These are phyloP conservation scores for Psophocarpus tetragonolobus DNA, from an alignment of 306 rosid genomes.

Conservation along the genomic window DNA sequence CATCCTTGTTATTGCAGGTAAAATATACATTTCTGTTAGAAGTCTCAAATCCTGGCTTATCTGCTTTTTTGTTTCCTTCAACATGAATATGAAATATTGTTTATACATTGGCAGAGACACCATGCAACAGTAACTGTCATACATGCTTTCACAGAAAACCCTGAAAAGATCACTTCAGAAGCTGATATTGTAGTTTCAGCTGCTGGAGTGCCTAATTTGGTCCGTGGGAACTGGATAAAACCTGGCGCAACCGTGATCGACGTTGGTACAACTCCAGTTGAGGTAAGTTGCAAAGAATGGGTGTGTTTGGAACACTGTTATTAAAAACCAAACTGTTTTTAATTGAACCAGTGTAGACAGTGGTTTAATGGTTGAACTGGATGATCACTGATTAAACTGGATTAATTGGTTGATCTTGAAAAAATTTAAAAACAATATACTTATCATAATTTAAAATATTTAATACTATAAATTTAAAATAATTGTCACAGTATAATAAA, in stretches of 20 bases:
- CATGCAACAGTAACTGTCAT: conserved; percentile 86
- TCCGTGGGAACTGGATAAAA: conserved; percentile 91
- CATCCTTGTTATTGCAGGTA: conserved; percentile 90
- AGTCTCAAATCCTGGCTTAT: neutral
- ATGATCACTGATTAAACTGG: no score
- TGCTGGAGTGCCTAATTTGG: conserved; percentile 88
- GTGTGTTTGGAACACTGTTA: no score
- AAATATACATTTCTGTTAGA: neutral
- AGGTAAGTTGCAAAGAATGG: conserved; percentile 63
- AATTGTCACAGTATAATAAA: no score
- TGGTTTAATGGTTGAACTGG: no score
- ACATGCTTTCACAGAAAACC: conserved; percentile 74
- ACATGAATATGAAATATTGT: conserved; percentile 5
- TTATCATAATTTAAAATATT: no score
- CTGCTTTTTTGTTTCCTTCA: neutral
- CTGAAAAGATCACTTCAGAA: conserved; percentile 63
- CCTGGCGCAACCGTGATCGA: conserved; percentile 83
- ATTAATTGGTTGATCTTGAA: no score
- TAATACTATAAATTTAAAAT: no score
- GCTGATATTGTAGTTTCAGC: conserved; percentile 91
- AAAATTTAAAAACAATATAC: no score
- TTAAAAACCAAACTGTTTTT: no score
- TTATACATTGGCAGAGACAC: conserved; percentile 66
- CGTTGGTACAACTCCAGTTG: conserved; percentile 84
- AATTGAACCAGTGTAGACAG: no score